Evolutionary conservation across 2,329 filamentous ascomycete species (phyloP), one percentile per base, ranked within the genome.

Genomic region (Aphanocladium album): DNA sequence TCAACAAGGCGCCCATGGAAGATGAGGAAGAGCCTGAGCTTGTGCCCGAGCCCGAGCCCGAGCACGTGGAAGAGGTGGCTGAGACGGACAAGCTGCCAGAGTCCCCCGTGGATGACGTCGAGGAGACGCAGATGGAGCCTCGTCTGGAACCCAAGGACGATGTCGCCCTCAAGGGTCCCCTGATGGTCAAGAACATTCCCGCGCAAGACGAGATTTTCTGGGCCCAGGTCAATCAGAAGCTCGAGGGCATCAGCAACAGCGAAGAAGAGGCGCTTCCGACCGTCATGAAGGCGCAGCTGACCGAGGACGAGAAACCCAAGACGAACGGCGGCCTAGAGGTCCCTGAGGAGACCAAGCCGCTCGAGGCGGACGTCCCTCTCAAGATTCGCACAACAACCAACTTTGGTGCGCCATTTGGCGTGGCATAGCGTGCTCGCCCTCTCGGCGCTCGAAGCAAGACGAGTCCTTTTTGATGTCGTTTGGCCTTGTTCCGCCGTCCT

Each of bases 121-220:
- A 46, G 33, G 37, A 62, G 16, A 62, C 66, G 21, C 63, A 69
- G 47, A 63, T 62, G 11, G 69, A 73, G 53, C 67, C 67, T 4
- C 64, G 65, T 8, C 65, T 79, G 37, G 76, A 80, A 30, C 72
- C 76, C 5, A 67, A 69, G 9, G 76, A 79, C 5, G 83, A 84
- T 62, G 72, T 69, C 1, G 71, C 74, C 21, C 72, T 85, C 35
- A 80, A 76, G 57, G 82, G 80, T 0, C 83, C 82, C 9, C 65
- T 85, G 54, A 81, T 80, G 73, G 73, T 85, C 41, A 76, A 77
- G 61, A 85, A 85, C 63, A 79, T 81, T 62, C 81, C 82, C 1
- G 80, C 79, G 1, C 76, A 82, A 53, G 83, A 85, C 61, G 82
- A 84, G 64, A 71, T 80, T 23, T 85, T 85, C 63, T 79, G 82